A percentile compares a stretch with the other conserved stretches of the same genome.
These are phyloP conservation scores for Rhododendron ferrugineum DNA, from an alignment of 148 eudicot species.

Conservation along the genomic window DNA sequence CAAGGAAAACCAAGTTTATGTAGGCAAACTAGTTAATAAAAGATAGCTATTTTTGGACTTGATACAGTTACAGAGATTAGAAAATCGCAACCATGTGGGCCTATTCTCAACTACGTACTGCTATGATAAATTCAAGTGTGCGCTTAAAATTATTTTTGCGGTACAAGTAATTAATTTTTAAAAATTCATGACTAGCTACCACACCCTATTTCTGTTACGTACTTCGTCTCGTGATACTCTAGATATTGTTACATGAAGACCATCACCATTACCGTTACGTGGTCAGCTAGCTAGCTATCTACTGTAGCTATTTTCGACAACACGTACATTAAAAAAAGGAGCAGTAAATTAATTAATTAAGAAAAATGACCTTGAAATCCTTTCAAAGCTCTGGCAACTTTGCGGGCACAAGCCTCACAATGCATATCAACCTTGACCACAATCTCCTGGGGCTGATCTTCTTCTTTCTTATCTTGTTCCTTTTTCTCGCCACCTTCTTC, in stretches of 20 bases:
- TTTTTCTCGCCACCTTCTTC: constrained; percentile 11
- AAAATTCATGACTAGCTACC: background rate
- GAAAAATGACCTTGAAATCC: constrained; percentile 39
- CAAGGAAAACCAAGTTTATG: no score
- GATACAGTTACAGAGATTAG: no score
- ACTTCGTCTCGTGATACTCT: background rate
- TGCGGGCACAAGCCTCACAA: constrained; percentile 68
- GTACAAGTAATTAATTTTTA: no score
- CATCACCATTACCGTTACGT: background rate
- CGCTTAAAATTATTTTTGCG: no score
- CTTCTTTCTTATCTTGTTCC: constrained; percentile 19
- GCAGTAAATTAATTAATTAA: background rate
- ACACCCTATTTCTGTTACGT: background rate
- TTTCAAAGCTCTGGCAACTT: constrained; percentile 45
- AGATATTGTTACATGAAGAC: background rate
- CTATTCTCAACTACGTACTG: no score
- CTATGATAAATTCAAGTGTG: no score
- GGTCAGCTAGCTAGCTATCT: background rate
- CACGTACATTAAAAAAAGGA: background rate
- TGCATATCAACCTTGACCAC: constrained; percentile 72
- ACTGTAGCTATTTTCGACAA: background rate
- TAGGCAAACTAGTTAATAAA: no score
- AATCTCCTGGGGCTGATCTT: constrained; percentile 32
- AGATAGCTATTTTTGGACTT: no score
- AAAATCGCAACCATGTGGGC: no score